Percentiles rank a stretch among this genome's conserved stretches.
Evolutionary conservation across 2,329 filamentous ascomycete species (phyloP).

Genomic region (Didymella pomorum): DNA sequence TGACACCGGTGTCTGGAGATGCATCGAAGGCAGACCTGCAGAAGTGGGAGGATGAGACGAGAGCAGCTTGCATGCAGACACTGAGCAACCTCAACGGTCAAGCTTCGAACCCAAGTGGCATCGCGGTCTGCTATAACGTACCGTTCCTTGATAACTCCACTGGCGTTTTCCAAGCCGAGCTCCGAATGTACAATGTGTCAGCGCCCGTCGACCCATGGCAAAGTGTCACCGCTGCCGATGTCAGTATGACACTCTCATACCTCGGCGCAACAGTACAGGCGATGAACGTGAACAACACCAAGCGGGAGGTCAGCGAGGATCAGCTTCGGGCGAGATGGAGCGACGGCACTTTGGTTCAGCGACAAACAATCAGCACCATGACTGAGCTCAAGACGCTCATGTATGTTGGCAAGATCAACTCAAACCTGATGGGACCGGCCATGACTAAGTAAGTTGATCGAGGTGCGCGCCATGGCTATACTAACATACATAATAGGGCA

Average conservation of each 20-base stretch:
- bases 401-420: conserved; percentile 74
- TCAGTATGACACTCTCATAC: conserved; percentile 54
- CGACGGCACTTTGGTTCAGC: conserved; percentile 40
- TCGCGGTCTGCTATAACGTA: conserved; percentile 84
- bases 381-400: conserved; percentile 67
- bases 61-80: conserved; percentile 65
- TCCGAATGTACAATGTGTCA: conserved; percentile 76
- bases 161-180: conserved; percentile 78
- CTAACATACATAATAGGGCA: conserved; percentile 54
- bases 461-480: not conserved
- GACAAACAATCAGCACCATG: conserved; percentile 39
- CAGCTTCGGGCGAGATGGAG: conserved; percentile 23
- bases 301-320: conserved; percentile 41
- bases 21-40: conserved; percentile 41
- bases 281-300: conserved; percentile 46
- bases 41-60: conserved; percentile 51
- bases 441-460: conserved; percentile 66
- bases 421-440: conserved; percentile 60
- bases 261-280: conserved; percentile 53
- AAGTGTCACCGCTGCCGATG: conserved; percentile 50
- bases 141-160: conserved; percentile 71
- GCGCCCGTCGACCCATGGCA: conserved; percentile 61
- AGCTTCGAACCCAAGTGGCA: conserved; percentile 76
- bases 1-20: conserved; percentile 47
- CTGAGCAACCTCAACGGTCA: conserved; percentile 63